phyloP scores from a whole-genome alignment of 1,284 basidiomycete species.

The Mycena sp. region DNA sequence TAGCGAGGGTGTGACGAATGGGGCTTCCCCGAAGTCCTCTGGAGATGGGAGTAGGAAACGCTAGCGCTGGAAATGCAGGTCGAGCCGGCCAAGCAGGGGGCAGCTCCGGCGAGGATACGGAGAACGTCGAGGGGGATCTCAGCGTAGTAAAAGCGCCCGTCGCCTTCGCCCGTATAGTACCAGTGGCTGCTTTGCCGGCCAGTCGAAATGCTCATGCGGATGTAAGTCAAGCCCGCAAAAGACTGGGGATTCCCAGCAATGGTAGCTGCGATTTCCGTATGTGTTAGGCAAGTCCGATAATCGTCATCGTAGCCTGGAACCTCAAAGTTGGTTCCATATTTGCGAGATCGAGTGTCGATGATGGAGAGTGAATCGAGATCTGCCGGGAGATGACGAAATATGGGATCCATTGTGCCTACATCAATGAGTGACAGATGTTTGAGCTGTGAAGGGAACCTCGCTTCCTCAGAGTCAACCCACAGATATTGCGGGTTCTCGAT shows the following conservation, averaged over 20 bases:
- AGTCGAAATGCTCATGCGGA: slow-evolving; percentile 7
- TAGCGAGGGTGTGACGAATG: background rate
- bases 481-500: slow-evolving; percentile 5
- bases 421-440: slow-evolving; percentile 5
- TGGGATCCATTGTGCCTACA: slow-evolving; percentile 6
- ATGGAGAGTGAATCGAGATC: slow-evolving; percentile 5
- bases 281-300: slow-evolving; percentile 4
- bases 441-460: slow-evolving; percentile 5
- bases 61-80: slow-evolving; percentile 6
- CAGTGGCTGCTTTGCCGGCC: background rate
- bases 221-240: slow-evolving; percentile 2
- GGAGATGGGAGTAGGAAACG: slow-evolving; percentile 9
- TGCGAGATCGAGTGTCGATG: slow-evolving; percentile 9
- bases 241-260: slow-evolving; percentile 3
- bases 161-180: background rate
- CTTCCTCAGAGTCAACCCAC: background rate
- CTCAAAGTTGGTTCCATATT: slow-evolving; percentile 3
- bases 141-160: background rate
- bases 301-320: background rate
- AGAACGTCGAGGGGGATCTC: slow-evolving; percentile 4
- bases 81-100: slow-evolving; percentile 5
- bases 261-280: slow-evolving; percentile 1
- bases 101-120: background rate
- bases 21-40: background rate
- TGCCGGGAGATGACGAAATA: slow-evolving; percentile 8